Conservation (phyloP, 306 rosid species). For the Quercus cerris region DNA sequence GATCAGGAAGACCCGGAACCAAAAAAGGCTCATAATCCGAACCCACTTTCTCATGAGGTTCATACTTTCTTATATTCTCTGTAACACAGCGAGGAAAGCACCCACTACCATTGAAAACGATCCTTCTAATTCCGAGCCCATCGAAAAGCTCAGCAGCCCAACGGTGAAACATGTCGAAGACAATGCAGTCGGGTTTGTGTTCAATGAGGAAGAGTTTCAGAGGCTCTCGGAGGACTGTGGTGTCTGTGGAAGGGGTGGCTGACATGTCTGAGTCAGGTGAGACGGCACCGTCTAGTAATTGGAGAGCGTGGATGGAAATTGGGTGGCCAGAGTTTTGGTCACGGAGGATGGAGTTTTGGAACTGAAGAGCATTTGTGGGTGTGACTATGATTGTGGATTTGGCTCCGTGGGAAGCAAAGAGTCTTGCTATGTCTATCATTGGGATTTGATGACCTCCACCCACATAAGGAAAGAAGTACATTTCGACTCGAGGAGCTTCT, state of each 20-base stretch:
- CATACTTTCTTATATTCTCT: constrained; percentile 16
- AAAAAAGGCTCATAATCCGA: constrained; percentile 44
- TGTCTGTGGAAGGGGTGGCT: constrained; percentile 27
- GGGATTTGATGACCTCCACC: constrained; percentile 69
- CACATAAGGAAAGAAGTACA: constrained; percentile 34
- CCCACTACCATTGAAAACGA: constrained; percentile 46
- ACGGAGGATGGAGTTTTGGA: constrained; percentile 38
- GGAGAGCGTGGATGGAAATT: constrained; percentile 32
- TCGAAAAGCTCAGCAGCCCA: constrained; percentile 46
- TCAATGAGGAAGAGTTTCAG: constrained; percentile 31
- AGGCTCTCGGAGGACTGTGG: constrained; percentile 49
- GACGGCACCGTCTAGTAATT: constrained; percentile 13
- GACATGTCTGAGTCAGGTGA: constrained; percentile 46
- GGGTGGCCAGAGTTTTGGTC: constrained; percentile 38
- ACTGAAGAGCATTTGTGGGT: constrained; percentile 30
- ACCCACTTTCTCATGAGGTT: constrained; percentile 22
- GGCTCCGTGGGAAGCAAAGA: constrained; percentile 57
- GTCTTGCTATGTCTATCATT: constrained; percentile 67
- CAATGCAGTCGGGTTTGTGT: constrained; percentile 42
- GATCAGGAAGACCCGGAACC: constrained; percentile 46
- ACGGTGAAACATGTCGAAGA: constrained; percentile 48
- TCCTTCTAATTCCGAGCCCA: constrained; percentile 29
- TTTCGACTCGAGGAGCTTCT: constrained; percentile 6
- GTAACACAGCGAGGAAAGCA: constrained; percentile 51
- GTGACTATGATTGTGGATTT: constrained; percentile 48